Conservation (phyloP, 1,139 yeast species). For the Candida gigantensis region DNA sequence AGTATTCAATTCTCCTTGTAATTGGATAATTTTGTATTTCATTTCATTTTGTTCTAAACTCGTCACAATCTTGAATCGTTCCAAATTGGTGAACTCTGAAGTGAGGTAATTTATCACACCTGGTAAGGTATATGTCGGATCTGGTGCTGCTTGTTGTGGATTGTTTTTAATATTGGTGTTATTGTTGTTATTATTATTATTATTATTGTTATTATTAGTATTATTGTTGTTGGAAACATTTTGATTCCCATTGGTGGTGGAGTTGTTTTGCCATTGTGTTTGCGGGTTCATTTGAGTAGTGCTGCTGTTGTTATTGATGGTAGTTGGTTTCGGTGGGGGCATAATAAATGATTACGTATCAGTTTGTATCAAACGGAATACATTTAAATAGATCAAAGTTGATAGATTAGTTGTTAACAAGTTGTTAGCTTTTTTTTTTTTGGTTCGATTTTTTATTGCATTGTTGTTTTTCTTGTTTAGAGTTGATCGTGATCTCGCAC, state of each 20-base stretch:
- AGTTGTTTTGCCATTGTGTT: slow-evolving; percentile 13
- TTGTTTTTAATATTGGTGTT: slow-evolving; percentile 7
- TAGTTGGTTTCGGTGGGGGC: slow-evolving; percentile 12
- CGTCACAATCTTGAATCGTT: slow-evolving; percentile 56
- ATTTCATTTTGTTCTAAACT: slow-evolving; percentile 59
- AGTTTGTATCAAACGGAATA: too few species aligned
- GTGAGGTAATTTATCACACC: slow-evolving; percentile 67
- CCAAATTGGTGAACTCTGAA: slow-evolving; percentile 59
- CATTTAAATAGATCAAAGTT: not conserved
- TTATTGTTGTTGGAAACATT: slow-evolving; percentile 10
- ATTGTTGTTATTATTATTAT: slow-evolving; percentile 17
- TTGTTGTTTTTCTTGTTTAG: too few species aligned
- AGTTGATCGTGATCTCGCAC: too few species aligned
- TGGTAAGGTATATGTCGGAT: slow-evolving; percentile 52
- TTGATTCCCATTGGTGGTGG: slow-evolving; percentile 2
- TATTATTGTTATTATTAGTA: slow-evolving; percentile 13
- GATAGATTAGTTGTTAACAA: not conserved
- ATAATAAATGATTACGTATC: too few species aligned
- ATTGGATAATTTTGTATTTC: slow-evolving; percentile 53
- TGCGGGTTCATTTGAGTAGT: slow-evolving; percentile 11
- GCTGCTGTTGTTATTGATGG: slow-evolving; percentile 1
- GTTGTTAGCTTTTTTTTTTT: slow-evolving; percentile 4
- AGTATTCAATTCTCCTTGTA: slow-evolving; percentile 56
- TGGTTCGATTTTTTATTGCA: not conserved
- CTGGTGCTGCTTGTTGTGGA: slow-evolving; percentile 14